Evolutionary conservation across 2,329 filamentous ascomycete species (phyloP).

Genomic region (Colletotrichum musae): DNA sequence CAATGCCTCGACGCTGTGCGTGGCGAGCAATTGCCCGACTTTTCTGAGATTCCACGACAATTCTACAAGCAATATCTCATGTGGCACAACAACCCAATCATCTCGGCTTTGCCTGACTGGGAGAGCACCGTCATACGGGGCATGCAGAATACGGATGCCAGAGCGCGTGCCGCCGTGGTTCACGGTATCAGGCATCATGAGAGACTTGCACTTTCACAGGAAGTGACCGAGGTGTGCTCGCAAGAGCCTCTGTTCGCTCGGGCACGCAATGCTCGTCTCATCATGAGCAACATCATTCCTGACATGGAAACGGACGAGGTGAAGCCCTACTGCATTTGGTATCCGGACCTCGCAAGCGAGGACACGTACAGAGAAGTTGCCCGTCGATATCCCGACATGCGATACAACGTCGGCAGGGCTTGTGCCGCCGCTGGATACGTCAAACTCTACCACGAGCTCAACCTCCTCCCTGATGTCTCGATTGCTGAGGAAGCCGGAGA

Average conservation of each 20-base stretch:
- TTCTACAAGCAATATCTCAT: background rate
- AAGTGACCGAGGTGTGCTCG: background rate
- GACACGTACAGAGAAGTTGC: constrained; percentile 54
- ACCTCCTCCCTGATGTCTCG: constrained; percentile 54
- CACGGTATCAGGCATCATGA: background rate
- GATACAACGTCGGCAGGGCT: constrained; percentile 55
- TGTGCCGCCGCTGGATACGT: constrained; percentile 57
- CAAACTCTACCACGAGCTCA: constrained; percentile 53
- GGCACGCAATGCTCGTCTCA: constrained; percentile 51
- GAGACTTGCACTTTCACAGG: background rate
- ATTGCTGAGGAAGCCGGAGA: constrained; percentile 59
- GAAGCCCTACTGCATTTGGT: constrained; percentile 59
- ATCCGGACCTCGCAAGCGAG: constrained; percentile 54
- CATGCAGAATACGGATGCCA: background rate
- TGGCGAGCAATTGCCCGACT: background rate
- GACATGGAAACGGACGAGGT: constrained; percentile 43
- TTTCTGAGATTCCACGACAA: background rate
- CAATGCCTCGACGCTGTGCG: background rate
- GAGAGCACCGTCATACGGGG: background rate
- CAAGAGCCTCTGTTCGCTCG: background rate
- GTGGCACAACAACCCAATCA: background rate
- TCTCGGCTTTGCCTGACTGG: background rate
- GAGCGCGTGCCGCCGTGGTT: background rate
- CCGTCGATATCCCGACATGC: constrained; percentile 49
- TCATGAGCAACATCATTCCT: constrained; percentile 55